phyloP scores from a whole-genome alignment of 345 rosid species.

The Syzygium aqueum region DNA sequence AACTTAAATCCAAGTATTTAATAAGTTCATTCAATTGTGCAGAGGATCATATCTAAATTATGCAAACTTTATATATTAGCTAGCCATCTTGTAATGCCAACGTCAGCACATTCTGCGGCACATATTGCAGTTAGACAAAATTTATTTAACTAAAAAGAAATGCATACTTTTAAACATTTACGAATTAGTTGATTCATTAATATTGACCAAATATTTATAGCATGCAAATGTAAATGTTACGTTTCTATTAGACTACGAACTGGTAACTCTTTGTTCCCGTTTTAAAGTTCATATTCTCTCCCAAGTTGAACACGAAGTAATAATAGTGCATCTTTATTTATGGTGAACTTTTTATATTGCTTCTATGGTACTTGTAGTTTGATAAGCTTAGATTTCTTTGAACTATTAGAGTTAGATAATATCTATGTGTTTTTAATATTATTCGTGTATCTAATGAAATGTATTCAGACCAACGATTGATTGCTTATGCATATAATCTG shows the following conservation, averaged over 20 bases:
- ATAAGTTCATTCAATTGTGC: too few relatives aligned
- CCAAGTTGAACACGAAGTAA: rapidly evolving
- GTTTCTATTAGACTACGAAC: too few relatives aligned
- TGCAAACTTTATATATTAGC: not conserved
- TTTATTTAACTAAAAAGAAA: too few relatives aligned
- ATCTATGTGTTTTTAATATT: too few relatives aligned
- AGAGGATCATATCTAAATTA: not conserved
- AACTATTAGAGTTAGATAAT: too few relatives aligned
- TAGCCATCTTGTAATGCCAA: not conserved
- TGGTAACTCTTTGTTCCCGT: rapidly evolving
- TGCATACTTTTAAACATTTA: too few relatives aligned
- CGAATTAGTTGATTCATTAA: not conserved
- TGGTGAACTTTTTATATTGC: too few relatives aligned
- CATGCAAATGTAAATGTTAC: rapidly evolving
- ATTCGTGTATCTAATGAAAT: too few relatives aligned
- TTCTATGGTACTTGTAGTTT: not conserved
- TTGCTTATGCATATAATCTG: too few relatives aligned
- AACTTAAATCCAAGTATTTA: not conserved
- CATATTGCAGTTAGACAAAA: too few relatives aligned
- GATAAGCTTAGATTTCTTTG: not conserved
- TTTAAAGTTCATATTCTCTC: rapidly evolving
- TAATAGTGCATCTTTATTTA: rapidly evolving
- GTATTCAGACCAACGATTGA: too few relatives aligned
- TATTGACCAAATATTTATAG: too few relatives aligned
- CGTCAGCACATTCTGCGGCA: rapidly evolving